phyloP scores from a whole-genome alignment of 1,284 basidiomycete genomes.

The Inonotus hispidus region DNA sequence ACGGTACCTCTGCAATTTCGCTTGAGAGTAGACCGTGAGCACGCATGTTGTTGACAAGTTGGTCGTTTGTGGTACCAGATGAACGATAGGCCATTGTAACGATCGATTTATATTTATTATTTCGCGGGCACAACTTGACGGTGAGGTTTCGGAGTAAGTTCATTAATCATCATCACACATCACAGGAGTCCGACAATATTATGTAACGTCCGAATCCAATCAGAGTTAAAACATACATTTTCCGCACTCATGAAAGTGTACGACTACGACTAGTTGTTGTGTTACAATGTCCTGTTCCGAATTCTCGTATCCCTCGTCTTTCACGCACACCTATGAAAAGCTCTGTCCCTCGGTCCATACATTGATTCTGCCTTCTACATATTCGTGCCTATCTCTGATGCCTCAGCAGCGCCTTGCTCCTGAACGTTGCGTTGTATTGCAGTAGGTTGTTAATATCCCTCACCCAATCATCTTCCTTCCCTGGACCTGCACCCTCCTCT shows the following conservation, averaged over 20 bases:
- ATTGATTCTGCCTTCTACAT: not conserved
- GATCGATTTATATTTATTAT: not conserved
- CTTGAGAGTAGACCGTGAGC: slow-evolving; percentile 50
- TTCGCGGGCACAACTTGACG: not conserved
- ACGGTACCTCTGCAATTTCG: slow-evolving; percentile 39
- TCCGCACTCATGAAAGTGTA: too few relatives aligned
- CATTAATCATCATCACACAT: not conserved
- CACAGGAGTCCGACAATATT: too few relatives aligned
- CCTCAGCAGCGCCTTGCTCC: slow-evolving; percentile 75
- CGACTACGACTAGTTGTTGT: too few relatives aligned
- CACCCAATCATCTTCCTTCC: slow-evolving; percentile 93
- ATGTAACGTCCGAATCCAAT: too few relatives aligned
- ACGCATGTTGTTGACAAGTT: slow-evolving; percentile 68
- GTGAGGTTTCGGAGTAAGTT: not conserved
- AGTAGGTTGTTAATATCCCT: slow-evolving; percentile 91
- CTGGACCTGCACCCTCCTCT: slow-evolving; percentile 43
- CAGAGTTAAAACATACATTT: too few relatives aligned
- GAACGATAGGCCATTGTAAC: slow-evolving; percentile 76
- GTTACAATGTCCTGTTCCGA: too few relatives aligned
- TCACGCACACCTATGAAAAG: too few relatives aligned
- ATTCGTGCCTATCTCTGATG: slow-evolving; percentile 42
- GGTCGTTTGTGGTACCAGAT: slow-evolving; percentile 60
- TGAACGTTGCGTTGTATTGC: slow-evolving; percentile 88
- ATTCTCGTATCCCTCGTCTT: too few relatives aligned
- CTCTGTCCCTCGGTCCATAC: too few relatives aligned